phyloP scores from a whole-genome alignment of 108 stramenopile genomes.

The Nitzschia sp. region DNA sequence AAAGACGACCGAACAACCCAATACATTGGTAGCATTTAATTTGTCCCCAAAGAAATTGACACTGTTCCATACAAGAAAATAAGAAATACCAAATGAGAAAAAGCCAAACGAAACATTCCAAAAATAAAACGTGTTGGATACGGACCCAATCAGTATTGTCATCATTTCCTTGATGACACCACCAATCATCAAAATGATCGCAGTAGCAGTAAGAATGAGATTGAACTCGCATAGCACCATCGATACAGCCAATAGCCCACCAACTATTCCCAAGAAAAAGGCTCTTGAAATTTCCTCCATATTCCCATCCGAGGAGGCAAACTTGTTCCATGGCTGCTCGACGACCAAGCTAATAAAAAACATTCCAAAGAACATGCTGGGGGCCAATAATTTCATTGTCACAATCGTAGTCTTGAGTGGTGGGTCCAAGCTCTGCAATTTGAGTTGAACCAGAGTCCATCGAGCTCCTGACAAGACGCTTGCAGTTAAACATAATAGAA shows the following conservation, averaged over 20 bases:
- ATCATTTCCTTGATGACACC: slow-evolving; percentile 89
- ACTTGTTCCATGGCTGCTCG: slow-evolving; percentile 68
- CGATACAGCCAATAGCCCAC: slow-evolving; percentile 74
- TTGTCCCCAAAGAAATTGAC: slow-evolving; percentile 73
- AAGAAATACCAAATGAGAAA: neutral
- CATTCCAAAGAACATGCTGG: slow-evolving; percentile 81
- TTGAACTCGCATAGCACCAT: slow-evolving; percentile 92
- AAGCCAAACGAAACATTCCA: neutral
- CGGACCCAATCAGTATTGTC: slow-evolving; percentile 81
- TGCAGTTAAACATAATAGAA: slow-evolving; percentile 70
- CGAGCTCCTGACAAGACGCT: slow-evolving; percentile 72
- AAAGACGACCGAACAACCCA: slow-evolving; percentile 75
- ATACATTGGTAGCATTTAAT: slow-evolving; percentile 62
- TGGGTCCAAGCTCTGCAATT: slow-evolving; percentile 79
- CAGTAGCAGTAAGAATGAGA: slow-evolving; percentile 81
- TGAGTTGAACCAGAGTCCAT: slow-evolving; percentile 88
- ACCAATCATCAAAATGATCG: slow-evolving; percentile 90
- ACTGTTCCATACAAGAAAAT: slow-evolving; percentile 17
- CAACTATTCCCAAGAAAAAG: slow-evolving; percentile 60
- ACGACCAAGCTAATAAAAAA: slow-evolving; percentile 57
- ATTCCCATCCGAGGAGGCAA: slow-evolving; percentile 37
- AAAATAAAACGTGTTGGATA: slow-evolving; percentile 4
- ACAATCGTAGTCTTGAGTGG: slow-evolving; percentile 77
- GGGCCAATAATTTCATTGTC: slow-evolving; percentile 80
- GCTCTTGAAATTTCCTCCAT: slow-evolving; percentile 29